Conservation (phyloP, 2,329 filamentous ascomycete species). For the Zasmidium citrigriseum region DNA sequence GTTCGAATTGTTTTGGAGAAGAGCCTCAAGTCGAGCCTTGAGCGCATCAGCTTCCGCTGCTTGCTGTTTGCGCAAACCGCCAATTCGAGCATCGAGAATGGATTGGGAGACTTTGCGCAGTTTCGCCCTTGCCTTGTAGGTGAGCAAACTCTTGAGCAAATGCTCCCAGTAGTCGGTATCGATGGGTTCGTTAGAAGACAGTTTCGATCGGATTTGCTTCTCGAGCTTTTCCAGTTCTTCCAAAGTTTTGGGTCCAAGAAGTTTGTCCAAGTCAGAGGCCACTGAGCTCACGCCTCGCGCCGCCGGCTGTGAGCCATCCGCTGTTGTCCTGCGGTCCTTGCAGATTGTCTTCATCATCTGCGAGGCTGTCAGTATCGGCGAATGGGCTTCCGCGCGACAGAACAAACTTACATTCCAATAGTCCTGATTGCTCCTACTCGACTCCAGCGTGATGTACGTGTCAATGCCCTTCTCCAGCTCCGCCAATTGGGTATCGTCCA, state of each 20-base stretch:
- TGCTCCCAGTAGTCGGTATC: constrained; percentile 99
- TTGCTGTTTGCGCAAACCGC: constrained; percentile 67
- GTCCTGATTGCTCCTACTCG: constrained; percentile 72
- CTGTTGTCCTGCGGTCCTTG: constrained; percentile 69
- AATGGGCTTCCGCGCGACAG: constrained; percentile 7
- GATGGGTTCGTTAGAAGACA: constrained; percentile 85
- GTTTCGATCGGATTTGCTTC: constrained; percentile 80
- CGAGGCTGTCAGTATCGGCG: constrained; percentile 24
- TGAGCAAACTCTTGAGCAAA: constrained; percentile 75
- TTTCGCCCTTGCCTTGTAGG: constrained; percentile 91
- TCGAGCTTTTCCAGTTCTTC: constrained; percentile 87
- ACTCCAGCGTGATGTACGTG: constrained; percentile 77
- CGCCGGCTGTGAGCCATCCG: constrained; percentile 56
- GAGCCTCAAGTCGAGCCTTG: constrained; percentile 52
- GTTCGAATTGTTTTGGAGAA: constrained; percentile 28
- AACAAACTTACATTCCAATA: constrained; percentile 72
- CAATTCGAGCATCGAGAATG: constrained; percentile 69
- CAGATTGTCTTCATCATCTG: constrained; percentile 82
- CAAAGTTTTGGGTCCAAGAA: constrained; percentile 80
- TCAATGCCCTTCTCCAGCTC: constrained; percentile 84
- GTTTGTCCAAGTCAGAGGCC: constrained; percentile 80
- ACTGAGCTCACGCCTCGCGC: constrained; percentile 82
- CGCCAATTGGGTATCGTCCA: constrained; percentile 66
- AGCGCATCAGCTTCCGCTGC: constrained; percentile 64
- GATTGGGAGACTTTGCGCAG: constrained; percentile 75